Conservation (phyloP, 2,329 filamentous ascomycete genomes). For the Gyromitra esculenta region DNA sequence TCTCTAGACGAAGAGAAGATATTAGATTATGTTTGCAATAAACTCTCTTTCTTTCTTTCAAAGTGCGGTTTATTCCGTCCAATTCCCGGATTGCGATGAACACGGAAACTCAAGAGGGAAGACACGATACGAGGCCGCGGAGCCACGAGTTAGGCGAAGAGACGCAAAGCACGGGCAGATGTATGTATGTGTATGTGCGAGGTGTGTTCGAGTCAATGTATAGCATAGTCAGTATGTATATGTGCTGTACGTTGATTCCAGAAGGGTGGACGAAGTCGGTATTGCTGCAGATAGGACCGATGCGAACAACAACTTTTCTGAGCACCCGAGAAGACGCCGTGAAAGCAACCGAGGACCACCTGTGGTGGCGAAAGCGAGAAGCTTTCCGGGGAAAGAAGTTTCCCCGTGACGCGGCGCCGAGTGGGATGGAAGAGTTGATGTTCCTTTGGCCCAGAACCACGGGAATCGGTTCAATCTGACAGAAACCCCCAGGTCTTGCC, state of each 20-base stretch:
- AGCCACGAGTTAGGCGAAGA: slow-evolving; percentile 34
- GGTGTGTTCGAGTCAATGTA: slow-evolving; percentile 41
- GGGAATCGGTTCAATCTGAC: slow-evolving; percentile 36
- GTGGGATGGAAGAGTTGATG: slow-evolving; percentile 25
- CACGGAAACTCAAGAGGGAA: slow-evolving; percentile 22
- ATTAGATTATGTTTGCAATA: slow-evolving; percentile 35
- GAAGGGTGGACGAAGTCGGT: slow-evolving; percentile 13
- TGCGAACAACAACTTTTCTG: background rate
- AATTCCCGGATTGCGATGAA: slow-evolving; percentile 25
- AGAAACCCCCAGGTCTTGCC: slow-evolving; percentile 36
- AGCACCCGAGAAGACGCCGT: slow-evolving; percentile 3
- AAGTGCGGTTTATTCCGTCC: slow-evolving; percentile 28
- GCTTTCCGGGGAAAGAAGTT: slow-evolving; percentile 19
- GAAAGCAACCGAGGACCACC: background rate
- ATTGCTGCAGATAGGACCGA: slow-evolving; percentile 15
- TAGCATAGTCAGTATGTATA: slow-evolving; percentile 29
- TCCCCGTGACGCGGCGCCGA: slow-evolving; percentile 36
- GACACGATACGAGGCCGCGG: slow-evolving; percentile 41
- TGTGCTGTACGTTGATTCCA: slow-evolving; percentile 32
- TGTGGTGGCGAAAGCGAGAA: slow-evolving; percentile 18
- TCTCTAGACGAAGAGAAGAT: slow-evolving; percentile 11
- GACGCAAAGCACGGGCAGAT: slow-evolving; percentile 43
- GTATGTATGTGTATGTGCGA: slow-evolving; percentile 38
- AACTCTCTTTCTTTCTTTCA: slow-evolving; percentile 12
- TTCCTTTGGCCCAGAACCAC: slow-evolving; percentile 19